Percentiles rank a stretch among this genome's conserved stretches.
These are phyloP conservation scores for Gonium pectorale DNA, from an alignment of 139 green algal species.

Conservation along the genomic window DNA sequence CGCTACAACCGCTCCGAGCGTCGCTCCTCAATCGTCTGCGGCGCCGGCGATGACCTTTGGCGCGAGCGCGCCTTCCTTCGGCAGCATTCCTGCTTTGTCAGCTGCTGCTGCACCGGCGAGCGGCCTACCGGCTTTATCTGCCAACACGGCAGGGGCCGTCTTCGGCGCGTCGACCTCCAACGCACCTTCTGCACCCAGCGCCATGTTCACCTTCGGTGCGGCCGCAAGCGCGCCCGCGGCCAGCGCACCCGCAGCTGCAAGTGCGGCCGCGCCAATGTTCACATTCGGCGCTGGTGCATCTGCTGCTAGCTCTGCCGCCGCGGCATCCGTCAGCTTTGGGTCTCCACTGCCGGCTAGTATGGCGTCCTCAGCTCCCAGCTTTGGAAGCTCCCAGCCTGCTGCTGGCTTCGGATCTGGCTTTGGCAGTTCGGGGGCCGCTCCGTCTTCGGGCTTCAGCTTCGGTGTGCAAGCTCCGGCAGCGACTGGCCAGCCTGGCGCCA, in stretches of 20 bases:
- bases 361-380: background rate
- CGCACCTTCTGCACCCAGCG: background rate
- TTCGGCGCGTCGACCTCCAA: background rate
- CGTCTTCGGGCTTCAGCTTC: background rate
- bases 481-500: background rate
- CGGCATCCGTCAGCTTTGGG: background rate
- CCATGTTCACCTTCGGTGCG: slow-evolving; percentile 4
- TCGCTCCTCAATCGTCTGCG: no score
- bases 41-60: background rate
- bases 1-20: no score
- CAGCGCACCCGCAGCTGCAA: background rate
- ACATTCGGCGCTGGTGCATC: background rate
- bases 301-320: background rate
- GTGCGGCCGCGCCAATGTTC: background rate
- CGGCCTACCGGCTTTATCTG: no score
- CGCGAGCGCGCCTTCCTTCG: no score
- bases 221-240: background rate
- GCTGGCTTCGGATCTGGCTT: background rate
- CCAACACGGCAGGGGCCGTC: background rate
- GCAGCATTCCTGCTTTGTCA: no score
- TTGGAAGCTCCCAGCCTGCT: background rate
- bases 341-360: background rate
- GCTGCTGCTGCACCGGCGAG: no score
- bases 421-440: no score
- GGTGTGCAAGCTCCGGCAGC: background rate